Evolutionary conservation across 2,329 filamentous ascomycete species (phyloP), one percentile per base, ranked within the genome.

Genomic region (Nemania diffusa): DNA sequence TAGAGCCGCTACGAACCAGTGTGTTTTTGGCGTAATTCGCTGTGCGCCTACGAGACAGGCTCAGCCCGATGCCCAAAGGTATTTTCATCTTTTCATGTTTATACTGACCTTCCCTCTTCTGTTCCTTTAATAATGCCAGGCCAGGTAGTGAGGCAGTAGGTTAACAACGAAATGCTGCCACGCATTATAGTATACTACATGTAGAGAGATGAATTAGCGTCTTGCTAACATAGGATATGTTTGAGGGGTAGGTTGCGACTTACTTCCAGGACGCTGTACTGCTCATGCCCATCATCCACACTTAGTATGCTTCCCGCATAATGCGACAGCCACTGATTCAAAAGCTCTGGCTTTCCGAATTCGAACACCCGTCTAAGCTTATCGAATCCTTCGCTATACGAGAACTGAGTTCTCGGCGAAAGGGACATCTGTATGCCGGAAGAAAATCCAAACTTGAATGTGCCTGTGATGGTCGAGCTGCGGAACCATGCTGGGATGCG

Each of bases 121-220:
- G 50, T 42, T 11, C 27, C 40, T 29, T 26, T 17, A 24, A 56
- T 60, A 11, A 60, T 40, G 1, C 22, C 13, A 6, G 62, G 40
- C 50, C 57, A 65, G 22, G 37, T 22, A 3, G 57, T 50, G 17
- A 17, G 5, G 24, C 50, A 55, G 34, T 65, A 26, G 26, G 50
- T 15, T 7, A 60, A 7, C 5, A 65, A 22, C 5, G 62, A 46
- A 42, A 7, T 20, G 7, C 20, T 50, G n/a, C n/a, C 27, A n/a
- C 1, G 3, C 6, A 0, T 1, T 5, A 26, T 15, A n/a, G 56
- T 34, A 1, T 15, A 0, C 56, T 65, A 9, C 26, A 2, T 15
- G 3, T 11, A 11, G 37, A n/a, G 5, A 13, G 2, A 27, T n/a
- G n/a, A 60, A 32, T 60, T 8, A 60, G 56, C 11, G 2, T 15